Evolutionary conservation across 1,284 basidiomycete species (phyloP), one percentile per base, ranked within the genome.

Genomic region (Melanopsichium pennsylvanicum): DNA sequence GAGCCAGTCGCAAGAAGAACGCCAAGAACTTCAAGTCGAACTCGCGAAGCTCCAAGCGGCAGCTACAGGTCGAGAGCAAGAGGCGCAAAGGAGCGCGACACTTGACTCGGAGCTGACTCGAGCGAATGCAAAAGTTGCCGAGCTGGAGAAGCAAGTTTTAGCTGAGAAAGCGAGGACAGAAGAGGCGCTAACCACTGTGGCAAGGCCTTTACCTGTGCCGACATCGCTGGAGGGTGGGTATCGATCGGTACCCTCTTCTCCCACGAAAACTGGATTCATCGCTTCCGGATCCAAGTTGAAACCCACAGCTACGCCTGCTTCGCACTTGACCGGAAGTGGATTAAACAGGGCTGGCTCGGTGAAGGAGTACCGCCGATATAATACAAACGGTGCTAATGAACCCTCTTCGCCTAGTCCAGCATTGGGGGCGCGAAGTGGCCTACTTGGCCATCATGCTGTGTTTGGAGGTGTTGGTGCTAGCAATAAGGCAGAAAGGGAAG

Each of bases 301-400:
- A n/a, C n/a, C n/a, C n/a, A n/a, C n/a, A n/a, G n/a, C n/a, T n/a
- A n/a, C n/a, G n/a, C n/a, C n/a, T n/a, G n/a, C n/a, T n/a, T n/a
- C n/a, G n/a, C n/a, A n/a, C n/a, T n/a, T 19, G 31, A 6, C 22
- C 27, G 15, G 8, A n/a, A 26, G 8, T 5, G 59, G 66, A 1
- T 44, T 66, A 13, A 36, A 55, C 32, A 54, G 74, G 2, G 67
- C 70, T 6, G 72, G 70, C 4, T 76, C 74, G 8, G 52, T 76
- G n/a, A 64, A 74, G 18, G 74, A 76, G 40, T 74, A 72, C 27
- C 49, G 66, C 6, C 51, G 64, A 1, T 74, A 72, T 41, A 48
- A 42, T 16, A 10, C 48, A 0, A 36, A 19, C 15, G 46, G 25
- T 1, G 43, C 45, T 8, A 4, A 27, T 21, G 33, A 26, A 5